Evolutionary conservation across 345 rosid species (phyloP).

Genomic region (Turritis glabra): DNA sequence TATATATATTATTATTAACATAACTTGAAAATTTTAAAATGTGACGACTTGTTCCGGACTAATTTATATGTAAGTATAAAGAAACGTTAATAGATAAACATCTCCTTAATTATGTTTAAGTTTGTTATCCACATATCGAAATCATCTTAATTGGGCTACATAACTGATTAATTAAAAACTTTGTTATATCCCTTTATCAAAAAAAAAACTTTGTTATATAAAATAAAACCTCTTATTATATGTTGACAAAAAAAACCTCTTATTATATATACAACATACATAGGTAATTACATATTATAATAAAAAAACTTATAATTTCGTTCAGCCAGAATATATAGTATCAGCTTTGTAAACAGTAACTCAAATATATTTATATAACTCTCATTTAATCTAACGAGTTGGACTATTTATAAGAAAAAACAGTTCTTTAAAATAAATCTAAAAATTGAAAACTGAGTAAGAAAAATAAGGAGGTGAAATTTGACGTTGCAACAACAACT

Average conservation of each 20-base stretch:
- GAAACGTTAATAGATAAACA: background rate
- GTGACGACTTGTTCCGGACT: constrained; percentile 3
- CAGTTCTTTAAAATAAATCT: background rate
- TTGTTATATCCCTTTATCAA: too few relatives aligned
- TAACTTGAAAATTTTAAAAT: background rate
- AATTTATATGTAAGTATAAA: constrained; percentile 6
- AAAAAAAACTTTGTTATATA: too few relatives aligned
- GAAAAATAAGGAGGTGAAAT: background rate
- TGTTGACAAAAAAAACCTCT: too few relatives aligned
- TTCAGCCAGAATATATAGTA: constrained; percentile 2
- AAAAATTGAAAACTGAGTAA: background rate
- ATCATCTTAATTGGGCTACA: constrained; percentile 16
- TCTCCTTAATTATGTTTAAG: background rate
- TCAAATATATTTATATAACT: background rate
- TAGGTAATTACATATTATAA: background rate
- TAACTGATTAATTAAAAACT: too few relatives aligned
- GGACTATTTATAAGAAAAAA: background rate
- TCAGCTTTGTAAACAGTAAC: background rate
- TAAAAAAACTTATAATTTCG: background rate
- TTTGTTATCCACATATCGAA: background rate
- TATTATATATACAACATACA: background rate
- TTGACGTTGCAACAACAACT: constrained; percentile 22
- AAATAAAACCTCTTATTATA: too few relatives aligned
- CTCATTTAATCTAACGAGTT: background rate
- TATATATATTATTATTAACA: background rate